Evolutionary conservation across 2,329 filamentous ascomycete species (phyloP).

Genomic region (Fonsecaea pugnacius): DNA sequence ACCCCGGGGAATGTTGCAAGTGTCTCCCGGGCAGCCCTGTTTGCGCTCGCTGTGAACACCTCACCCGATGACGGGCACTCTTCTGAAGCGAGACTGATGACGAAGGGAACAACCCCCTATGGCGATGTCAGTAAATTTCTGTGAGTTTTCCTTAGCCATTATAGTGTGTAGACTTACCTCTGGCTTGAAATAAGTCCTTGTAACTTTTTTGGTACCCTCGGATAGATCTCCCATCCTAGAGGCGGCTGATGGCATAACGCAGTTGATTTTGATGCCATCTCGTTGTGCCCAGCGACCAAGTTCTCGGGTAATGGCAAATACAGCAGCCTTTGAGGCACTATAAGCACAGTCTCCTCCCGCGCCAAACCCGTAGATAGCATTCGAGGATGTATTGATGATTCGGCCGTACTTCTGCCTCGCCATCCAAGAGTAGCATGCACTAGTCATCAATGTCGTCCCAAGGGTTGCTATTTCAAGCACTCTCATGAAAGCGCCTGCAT

Average conservation of each 20-base stretch:
- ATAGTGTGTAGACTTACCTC: constrained; percentile 17
- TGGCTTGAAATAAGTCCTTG: constrained; percentile 21
- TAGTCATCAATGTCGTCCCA: constrained; percentile 23
- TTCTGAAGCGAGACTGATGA: constrained; percentile 19
- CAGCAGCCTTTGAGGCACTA: constrained; percentile 90
- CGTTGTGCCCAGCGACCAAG: constrained; percentile 52
- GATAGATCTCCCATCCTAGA: constrained; percentile 26
- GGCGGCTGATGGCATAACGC: constrained; percentile 24
- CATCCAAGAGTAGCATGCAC: constrained; percentile 24
- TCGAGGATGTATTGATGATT: constrained; percentile 29
- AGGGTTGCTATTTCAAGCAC: constrained; percentile 24
- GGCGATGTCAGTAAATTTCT: not conserved
- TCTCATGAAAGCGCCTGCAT: constrained; percentile 20
- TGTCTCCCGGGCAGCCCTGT: constrained; percentile 23
- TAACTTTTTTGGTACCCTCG: constrained; percentile 23
- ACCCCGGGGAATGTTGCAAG: constrained; percentile 25
- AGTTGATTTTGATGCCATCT: constrained; percentile 28
- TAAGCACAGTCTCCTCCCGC: constrained; percentile 61
- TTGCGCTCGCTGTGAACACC: constrained; percentile 23
- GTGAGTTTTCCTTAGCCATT: not conserved
- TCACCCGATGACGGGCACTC: constrained; percentile 26
- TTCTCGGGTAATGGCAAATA: constrained; percentile 85
- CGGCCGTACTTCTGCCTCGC: constrained; percentile 26
- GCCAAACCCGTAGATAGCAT: constrained; percentile 37
- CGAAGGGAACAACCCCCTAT: constrained; percentile 23